A percentile compares a stretch with the other conserved stretches of the same genome.
Evolutionary conservation across 108 stramenopile genomes (phyloP).

Genomic region (Stephanodiscus minutulus): DNA sequence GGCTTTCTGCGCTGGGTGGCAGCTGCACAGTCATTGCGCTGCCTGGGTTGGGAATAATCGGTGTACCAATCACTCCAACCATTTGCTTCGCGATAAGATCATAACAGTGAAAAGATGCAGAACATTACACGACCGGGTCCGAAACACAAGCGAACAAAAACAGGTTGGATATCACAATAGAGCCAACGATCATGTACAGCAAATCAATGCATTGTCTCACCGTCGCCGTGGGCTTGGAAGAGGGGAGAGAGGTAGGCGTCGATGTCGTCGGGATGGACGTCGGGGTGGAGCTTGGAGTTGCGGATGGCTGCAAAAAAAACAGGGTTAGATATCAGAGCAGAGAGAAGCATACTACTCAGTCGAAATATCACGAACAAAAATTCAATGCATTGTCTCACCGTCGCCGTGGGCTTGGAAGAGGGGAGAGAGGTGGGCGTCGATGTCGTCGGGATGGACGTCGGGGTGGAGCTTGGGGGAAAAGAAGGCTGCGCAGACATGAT

Average conservation of each 20-base stretch:
- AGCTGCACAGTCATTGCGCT: not conserved
- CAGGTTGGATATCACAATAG: too few species aligned
- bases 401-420: not conserved
- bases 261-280: not conserved
- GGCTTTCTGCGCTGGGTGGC: conserved; percentile 7
- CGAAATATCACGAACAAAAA: too few species aligned
- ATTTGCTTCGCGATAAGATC: not conserved
- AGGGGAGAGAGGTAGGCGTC: not conserved
- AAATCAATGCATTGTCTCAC: too few species aligned
- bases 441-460: not conserved
- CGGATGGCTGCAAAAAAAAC: not conserved
- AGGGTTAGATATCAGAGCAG: too few species aligned
- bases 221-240: not conserved
- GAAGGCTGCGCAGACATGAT: too few species aligned
- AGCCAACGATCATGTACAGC: too few species aligned
- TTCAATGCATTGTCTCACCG: too few species aligned
- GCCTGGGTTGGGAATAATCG: conserved; percentile 5
- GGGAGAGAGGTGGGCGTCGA: not conserved
- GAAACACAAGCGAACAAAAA: too few species aligned
- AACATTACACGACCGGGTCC: too few species aligned
- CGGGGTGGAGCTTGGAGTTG: not conserved
- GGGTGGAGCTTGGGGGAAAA: not conserved
- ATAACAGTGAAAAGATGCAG: too few species aligned
- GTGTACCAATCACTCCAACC: conserved; percentile 13
- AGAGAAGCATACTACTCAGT: too few species aligned